Base-by-base conservation (phyloP, 2,329 filamentous ascomycete species). In the Fusarium graminum region DNA sequence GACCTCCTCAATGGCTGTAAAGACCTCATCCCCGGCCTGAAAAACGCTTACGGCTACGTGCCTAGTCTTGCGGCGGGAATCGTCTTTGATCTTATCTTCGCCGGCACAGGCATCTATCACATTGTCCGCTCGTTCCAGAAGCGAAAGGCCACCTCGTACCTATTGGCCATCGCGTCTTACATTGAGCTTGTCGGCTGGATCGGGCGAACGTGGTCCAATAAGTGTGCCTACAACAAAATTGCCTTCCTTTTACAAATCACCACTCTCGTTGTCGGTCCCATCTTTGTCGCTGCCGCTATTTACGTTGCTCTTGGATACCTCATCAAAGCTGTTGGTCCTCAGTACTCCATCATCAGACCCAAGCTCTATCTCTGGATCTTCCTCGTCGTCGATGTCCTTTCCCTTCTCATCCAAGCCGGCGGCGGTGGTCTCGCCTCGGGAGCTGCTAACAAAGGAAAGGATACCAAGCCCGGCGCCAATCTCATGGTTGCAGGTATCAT, bases 161-260 rank as follows among this genome's bases (percentile, higher is more conserved):
- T 69, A 1, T 19, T 69, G 14, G 59, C 67, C 0, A 67, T 69
- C 12, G 36, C 65, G 2, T 57, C 65, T 6, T 69, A 64, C 16
- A 58, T 69, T 56, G 82, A 84, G 64, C 60, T 82, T 11, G 73
- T 84, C 41, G 83, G 83, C 32, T 85, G 82, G 83, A 78, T 76
- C 4, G 82, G 77, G 13, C 77, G 83, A 30, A 78, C 81, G 5
- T 84, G 81, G 80, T 82, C 82, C 11, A 72, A 80, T 16, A 67
- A 80, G 46, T 85, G 83, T 52, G 81, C 81, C 2, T 84, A 84
- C 67, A 83, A 82, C 68, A 57, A 72, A 13, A 78, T 78, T 14
- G 81, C 82, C 13, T 85, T 84, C 56, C 71, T 84, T 7, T 81
- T 84, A 71, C 82, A 85, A 65, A 84, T 84, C 40, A 81, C 80